A percentile compares a stretch with the other conserved stretches of the same genome.
Conservation (phyloP, 139 green algal genomes). For the Ettlia oleoabundans region DNA sequence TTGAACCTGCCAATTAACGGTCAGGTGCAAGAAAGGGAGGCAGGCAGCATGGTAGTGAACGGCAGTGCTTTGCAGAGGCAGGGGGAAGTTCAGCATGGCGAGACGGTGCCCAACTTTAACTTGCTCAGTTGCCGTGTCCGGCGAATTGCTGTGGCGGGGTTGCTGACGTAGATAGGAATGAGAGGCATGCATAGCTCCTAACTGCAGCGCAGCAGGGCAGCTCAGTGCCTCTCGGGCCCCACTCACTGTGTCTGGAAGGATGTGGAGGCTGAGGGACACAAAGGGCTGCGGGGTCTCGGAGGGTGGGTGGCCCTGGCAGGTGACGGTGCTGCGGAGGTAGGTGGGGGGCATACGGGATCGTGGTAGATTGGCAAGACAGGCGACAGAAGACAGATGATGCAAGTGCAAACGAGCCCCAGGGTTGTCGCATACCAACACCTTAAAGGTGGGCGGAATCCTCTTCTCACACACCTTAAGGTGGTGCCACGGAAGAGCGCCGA, state of each 20-base stretch:
- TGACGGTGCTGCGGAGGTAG: slow-evolving; percentile 14
- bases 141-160: no score
- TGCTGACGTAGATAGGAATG: no score
- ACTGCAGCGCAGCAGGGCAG: background rate
- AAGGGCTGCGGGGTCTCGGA: slow-evolving; percentile 76
- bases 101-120: no score
- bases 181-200: background rate
- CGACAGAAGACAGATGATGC: no score
- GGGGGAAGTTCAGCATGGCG: no score
- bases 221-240: background rate
- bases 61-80: background rate
- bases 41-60: background rate
- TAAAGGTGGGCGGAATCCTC: no score
- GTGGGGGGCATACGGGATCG: background rate
- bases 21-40: background rate
- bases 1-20: slow-evolving; percentile 45
- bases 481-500: slow-evolving; percentile 15
- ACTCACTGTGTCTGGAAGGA: slow-evolving; percentile 40
- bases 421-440: no score
- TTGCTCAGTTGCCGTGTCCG: no score
- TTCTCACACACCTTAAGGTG: slow-evolving; percentile 8
- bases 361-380: background rate
- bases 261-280: slow-evolving; percentile 70
- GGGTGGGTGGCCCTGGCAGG: slow-evolving; percentile 32
- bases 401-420: no score